Evolutionary conservation across 1,284 basidiomycete species (phyloP).

Genomic region (Trichosporon asahii): DNA sequence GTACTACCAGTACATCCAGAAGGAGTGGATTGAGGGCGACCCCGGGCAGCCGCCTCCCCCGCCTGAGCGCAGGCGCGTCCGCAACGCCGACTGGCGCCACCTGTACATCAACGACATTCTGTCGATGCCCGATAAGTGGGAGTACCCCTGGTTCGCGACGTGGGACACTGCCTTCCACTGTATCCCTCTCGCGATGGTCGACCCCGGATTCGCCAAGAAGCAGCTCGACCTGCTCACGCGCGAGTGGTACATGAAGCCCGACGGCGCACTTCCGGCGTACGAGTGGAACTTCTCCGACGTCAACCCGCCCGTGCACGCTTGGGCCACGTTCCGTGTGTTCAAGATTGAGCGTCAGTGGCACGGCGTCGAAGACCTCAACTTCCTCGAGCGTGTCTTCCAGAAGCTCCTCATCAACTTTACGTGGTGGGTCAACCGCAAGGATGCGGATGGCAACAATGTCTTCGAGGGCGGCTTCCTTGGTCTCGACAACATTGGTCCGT

Average conservation of each 20-base stretch:
- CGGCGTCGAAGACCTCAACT: conserved; percentile 82
- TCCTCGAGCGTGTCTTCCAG: conserved; percentile 97
- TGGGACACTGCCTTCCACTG: conserved; percentile 99
- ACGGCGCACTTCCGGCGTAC: conserved; percentile 95
- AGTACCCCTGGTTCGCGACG: conserved; percentile 92
- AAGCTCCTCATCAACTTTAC: conserved; percentile 91
- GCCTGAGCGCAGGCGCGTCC: conserved; percentile 75
- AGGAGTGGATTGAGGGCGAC: conserved; percentile 93
- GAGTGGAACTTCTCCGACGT: conserved; percentile 99
- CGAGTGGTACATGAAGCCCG: conserved; percentile 98
- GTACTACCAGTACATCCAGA: conserved; percentile 92
- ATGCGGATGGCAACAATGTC: conserved; percentile 87
- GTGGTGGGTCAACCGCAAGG: conserved; percentile 99
- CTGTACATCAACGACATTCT: conserved; percentile 92
- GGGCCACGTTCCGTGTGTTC: conserved; percentile 95
- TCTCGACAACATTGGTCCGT: conserved; percentile 94
- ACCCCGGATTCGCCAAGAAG: conserved; percentile 93
- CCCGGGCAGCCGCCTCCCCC: conserved; percentile 92
- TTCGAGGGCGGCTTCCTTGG: conserved; percentile 98
- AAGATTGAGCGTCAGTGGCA: conserved; percentile 96
- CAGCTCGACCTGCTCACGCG: conserved; percentile 92
- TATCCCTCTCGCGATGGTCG: conserved; percentile 91
- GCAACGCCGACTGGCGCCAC: conserved; percentile 93
- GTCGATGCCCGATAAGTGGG: conserved; percentile 99
- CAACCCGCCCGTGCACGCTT: conserved; percentile 95